Conservation (phyloP, 345 rosid species). For the Dipteronia dyeriana region DNA sequence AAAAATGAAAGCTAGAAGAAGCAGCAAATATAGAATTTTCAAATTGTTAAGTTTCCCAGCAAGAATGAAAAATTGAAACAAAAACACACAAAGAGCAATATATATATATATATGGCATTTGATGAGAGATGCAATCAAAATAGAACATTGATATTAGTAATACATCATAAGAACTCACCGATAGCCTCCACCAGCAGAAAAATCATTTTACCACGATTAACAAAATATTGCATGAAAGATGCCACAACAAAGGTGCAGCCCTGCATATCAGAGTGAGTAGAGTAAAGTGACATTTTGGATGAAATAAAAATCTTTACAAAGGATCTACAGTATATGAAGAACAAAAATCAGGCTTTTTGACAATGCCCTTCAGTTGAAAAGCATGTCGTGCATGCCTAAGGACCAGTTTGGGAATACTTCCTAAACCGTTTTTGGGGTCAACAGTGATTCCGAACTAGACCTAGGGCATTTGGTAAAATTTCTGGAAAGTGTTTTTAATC, state of each 20-base stretch:
- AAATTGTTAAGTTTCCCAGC: neutral
- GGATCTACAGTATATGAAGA: neutral
- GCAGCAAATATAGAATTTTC: neutral
- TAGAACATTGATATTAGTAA: neutral
- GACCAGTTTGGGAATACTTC: no score
- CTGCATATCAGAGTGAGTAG: conserved; percentile 35
- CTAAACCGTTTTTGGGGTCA: no score
- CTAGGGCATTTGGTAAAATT: no score
- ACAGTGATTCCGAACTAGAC: no score
- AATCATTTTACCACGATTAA: conserved; percentile 64
- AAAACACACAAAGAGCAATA: neutral
- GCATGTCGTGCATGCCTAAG: neutral
- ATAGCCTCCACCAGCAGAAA: conserved; percentile 80
- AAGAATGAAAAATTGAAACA: neutral
- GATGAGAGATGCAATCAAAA: neutral
- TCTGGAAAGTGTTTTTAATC: no score
- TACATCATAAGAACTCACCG: conserved; percentile 46
- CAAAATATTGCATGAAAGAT: conserved; percentile 54
- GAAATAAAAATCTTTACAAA: neutral
- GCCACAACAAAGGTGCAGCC: conserved; percentile 68
- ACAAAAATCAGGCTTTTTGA: neutral
- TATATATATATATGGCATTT: neutral
- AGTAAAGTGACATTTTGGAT: neutral
- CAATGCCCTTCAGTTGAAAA: neutral
- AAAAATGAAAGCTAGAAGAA: neutral